Conservation (phyloP, 2,329 filamentous ascomycete genomes). For the Penicillium sp. region DNA sequence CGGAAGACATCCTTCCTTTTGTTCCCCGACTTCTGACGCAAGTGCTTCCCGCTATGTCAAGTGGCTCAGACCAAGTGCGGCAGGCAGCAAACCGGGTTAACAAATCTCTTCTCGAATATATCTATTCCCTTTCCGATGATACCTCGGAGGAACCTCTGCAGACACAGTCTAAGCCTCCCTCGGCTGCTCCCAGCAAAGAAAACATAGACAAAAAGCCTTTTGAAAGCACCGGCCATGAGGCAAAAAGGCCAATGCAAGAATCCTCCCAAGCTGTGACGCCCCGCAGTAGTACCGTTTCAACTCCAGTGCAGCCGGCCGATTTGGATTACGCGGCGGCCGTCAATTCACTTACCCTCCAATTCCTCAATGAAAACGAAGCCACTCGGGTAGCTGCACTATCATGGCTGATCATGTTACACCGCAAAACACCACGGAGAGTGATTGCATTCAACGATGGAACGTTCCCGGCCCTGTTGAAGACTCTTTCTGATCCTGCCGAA, state of each 20-base stretch:
- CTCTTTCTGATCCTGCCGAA: conserved; percentile 89
- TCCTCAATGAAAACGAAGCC: conserved; percentile 94
- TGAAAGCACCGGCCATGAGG: conserved; percentile 29
- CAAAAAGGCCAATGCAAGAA: conserved; percentile 32
- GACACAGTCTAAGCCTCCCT: conserved; percentile 40
- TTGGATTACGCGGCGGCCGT: conserved; percentile 96
- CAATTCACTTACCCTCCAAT: conserved; percentile 85
- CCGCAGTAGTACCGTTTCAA: conserved; percentile 48
- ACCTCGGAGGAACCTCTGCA: conserved; percentile 41
- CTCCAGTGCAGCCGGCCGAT: conserved; percentile 55
- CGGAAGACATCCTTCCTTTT: conserved; percentile 92
- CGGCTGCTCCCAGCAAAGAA: conserved; percentile 39
- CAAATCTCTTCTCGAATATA: conserved; percentile 85
- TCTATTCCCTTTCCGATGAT: conserved; percentile 83
- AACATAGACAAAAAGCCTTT: conserved; percentile 36
- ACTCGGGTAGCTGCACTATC: conserved; percentile 89
- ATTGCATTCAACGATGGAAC: conserved; percentile 96
- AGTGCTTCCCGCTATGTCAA: conserved; percentile 89
- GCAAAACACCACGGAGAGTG: conserved; percentile 89
- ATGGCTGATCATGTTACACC: conserved; percentile 97
- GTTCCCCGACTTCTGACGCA: conserved; percentile 89
- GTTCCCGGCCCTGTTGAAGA: conserved; percentile 93
- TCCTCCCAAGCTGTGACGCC: conserved; percentile 41
- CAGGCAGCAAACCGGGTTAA: conserved; percentile 88
- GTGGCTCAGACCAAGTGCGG: conserved; percentile 82